A percentile compares a stretch with the other conserved stretches of the same genome.
These are phyloP conservation scores for Candida ficus DNA, from an alignment of 805 yeast genomes.

Conservation along the genomic window DNA sequence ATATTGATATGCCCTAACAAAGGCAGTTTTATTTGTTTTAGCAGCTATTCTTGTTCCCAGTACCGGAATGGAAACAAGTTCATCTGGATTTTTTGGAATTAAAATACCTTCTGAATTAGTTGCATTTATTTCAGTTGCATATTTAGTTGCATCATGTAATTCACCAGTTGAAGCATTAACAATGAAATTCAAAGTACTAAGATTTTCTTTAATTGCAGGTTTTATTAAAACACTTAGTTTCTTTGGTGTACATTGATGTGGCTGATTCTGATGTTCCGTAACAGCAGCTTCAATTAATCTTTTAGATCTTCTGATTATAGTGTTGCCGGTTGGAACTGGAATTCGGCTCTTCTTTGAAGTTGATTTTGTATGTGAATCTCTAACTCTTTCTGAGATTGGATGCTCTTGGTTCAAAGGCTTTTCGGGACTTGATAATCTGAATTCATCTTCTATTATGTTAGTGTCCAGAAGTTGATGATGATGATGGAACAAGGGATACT, in stretches of 20 bases:
- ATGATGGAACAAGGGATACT: slow-evolving; percentile 7
- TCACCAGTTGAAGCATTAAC: slow-evolving; percentile 61
- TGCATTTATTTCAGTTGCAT: slow-evolving; percentile 65
- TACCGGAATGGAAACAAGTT: slow-evolving; percentile 53
- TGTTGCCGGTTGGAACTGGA: slow-evolving; percentile 13
- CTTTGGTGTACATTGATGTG: slow-evolving; percentile 19
- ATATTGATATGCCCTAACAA: slow-evolving; percentile 15
- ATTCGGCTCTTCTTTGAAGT: slow-evolving; percentile 13
- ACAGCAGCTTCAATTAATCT: slow-evolving; percentile 7
- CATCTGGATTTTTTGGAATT: slow-evolving; percentile 51
- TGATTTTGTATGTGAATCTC: not conserved
- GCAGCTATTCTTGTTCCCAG: slow-evolving; percentile 13
- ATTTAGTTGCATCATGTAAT: slow-evolving; percentile 58
- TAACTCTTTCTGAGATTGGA: not conserved
- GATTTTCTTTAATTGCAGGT: slow-evolving; percentile 13
- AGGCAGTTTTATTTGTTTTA: slow-evolving; percentile 15
- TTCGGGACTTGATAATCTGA: slow-evolving; percentile 5
- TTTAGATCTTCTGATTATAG: slow-evolving; percentile 20
- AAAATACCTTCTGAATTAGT: slow-evolving; percentile 58
- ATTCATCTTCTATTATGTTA: slow-evolving; percentile 4
- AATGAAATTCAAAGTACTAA: slow-evolving; percentile 33
- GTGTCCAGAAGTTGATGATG: slow-evolving; percentile 1
- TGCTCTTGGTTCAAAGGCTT: not conserved
- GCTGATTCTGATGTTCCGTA: no score
- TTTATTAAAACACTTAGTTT: slow-evolving; percentile 8